A percentile compares a stretch with the other conserved stretches of the same genome.
These are phyloP conservation scores for Durotheca rogersii DNA, from an alignment of 495 filamentous ascomycete species.

Conservation along the genomic window DNA sequence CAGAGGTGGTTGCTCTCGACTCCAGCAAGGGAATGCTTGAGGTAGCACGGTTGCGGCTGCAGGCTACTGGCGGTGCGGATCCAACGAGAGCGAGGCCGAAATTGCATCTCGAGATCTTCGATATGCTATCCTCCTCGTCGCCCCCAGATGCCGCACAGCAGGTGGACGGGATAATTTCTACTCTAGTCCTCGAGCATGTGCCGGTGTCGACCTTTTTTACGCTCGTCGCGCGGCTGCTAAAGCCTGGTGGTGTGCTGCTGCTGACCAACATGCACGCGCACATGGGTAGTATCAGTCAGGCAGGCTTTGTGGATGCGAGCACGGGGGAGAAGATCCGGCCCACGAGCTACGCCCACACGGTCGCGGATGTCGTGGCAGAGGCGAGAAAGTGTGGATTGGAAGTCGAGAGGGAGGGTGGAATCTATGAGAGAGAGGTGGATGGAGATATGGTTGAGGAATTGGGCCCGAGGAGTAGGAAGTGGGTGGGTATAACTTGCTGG, in stretches of 20 bases:
- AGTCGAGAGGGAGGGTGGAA: conserved; percentile 37
- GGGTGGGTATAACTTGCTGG: conserved; percentile 68
- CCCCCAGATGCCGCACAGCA: conserved; percentile 10
- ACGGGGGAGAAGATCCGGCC: conserved; percentile 63
- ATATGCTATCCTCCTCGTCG: conserved; percentile 40
- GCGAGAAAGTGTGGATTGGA: conserved; percentile 56
- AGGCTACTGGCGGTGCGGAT: background rate
- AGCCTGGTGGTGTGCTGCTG: conserved; percentile 54
- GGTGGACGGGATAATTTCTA: conserved; percentile 58
- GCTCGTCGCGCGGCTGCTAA: conserved; percentile 49
- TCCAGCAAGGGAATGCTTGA: conserved; percentile 54
- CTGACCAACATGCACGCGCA: conserved; percentile 75
- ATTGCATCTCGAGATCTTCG: conserved; percentile 38
- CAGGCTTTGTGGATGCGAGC: conserved; percentile 62
- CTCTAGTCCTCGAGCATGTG: conserved; percentile 70
- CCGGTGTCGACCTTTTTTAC: conserved; percentile 58
- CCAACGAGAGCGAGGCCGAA: conserved; percentile 5
- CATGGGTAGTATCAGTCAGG: conserved; percentile 64
- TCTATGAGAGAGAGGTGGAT: conserved; percentile 54
- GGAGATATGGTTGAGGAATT: conserved; percentile 50
- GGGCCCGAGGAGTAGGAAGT: conserved; percentile 63
- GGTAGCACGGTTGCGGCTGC: conserved; percentile 49
- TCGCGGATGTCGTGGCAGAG: conserved; percentile 56
- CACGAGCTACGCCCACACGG: conserved; percentile 59
- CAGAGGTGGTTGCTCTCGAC: conserved; percentile 40